A percentile compares a stretch with the other conserved stretches of the same genome.
phyloP scores from a whole-genome alignment of 2,329 filamentous ascomycete species.

The Parascedosporium putredinis region DNA sequence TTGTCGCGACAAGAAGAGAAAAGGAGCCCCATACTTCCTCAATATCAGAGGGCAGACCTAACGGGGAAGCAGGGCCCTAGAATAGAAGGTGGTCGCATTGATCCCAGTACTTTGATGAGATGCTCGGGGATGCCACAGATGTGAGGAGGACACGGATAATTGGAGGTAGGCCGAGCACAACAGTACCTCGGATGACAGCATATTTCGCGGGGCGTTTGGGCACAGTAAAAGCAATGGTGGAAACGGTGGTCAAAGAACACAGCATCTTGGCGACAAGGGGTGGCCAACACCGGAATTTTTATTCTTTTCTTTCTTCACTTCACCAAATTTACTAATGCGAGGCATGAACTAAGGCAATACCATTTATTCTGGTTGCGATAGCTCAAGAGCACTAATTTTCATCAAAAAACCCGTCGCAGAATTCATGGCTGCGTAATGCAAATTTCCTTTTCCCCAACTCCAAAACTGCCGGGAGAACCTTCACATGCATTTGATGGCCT shows the following conservation, averaged over 20 bases:
- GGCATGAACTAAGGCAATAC: background rate
- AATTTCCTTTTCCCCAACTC: slow-evolving; percentile 8
- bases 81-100: background rate
- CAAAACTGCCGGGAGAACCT: slow-evolving; percentile 1
- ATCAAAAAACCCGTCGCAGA: background rate
- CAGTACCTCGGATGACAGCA: too few species aligned
- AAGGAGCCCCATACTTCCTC: background rate
- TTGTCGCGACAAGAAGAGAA: background rate
- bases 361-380: background rate
- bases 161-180: too few species aligned
- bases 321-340: background rate
- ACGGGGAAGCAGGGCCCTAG: background rate
- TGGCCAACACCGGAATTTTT: background rate
- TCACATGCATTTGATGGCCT: background rate
- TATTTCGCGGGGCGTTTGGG: too few species aligned
- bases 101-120: too few species aligned
- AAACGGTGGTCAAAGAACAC: background rate
- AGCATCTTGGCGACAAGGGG: background rate
- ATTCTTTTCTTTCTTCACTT: background rate
- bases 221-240: background rate
- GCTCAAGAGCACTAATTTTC: slow-evolving; percentile 6
- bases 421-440: slow-evolving; percentile 5
- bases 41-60: background rate
- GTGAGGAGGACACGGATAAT: too few species aligned
- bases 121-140: too few species aligned